These are phyloP conservation scores for Podaxis sp. DNA, from an alignment of 768 basidiomycete species.

Conservation along the genomic window DNA sequence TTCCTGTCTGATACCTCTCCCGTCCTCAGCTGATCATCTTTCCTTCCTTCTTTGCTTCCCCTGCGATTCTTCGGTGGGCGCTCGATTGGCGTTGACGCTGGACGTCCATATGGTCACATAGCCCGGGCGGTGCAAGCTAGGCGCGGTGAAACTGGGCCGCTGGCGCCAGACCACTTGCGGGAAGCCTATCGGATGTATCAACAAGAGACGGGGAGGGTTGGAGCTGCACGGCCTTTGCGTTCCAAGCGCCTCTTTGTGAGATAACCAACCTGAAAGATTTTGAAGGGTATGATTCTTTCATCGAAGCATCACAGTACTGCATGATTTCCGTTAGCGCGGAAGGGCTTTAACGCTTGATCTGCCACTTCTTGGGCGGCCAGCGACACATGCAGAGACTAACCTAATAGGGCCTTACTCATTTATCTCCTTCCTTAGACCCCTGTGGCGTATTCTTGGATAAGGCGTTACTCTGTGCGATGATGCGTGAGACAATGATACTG, in stretches of 20 bases:
- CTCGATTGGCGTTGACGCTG: background rate
- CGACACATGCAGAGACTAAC: no score
- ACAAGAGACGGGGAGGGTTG: conserved; percentile 76
- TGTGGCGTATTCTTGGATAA: no score
- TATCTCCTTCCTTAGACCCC: no score
- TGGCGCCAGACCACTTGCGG: conserved; percentile 86
- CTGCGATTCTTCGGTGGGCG: no score
- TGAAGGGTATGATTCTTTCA: background rate
- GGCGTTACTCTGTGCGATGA: no score
- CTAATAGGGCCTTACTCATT: no score
- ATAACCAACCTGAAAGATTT: conserved; percentile 26
- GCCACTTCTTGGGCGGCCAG: no score
- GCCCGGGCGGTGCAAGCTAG: conserved; percentile 76
- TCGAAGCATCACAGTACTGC: background rate
- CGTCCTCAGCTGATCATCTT: background rate
- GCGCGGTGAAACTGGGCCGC: conserved; percentile 70
- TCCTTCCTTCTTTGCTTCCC: background rate
- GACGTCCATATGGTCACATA: conserved; percentile 23
- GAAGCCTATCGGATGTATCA: conserved; percentile 88
- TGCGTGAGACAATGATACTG: no score
- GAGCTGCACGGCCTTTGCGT: conserved; percentile 68
- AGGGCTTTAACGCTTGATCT: no score
- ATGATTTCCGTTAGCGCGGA: background rate
- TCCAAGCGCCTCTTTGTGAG: conserved; percentile 74
- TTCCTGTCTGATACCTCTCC: background rate